Base-by-base conservation (phyloP, 2,329 filamentous ascomycete species). In the Alternaria tenuissima region DNA sequence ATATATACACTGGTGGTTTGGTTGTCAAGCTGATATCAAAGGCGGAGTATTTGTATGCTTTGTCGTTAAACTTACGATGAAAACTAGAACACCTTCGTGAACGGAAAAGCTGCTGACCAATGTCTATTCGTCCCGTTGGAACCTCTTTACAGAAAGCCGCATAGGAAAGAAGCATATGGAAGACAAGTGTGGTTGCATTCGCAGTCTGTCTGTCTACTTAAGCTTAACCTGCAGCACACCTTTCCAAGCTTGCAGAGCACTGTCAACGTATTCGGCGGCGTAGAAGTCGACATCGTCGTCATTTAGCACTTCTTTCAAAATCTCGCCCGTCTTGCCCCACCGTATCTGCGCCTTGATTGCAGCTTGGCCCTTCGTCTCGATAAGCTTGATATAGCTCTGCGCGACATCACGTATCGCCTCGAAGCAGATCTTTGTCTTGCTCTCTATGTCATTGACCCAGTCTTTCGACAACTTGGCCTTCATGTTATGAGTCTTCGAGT, bases 211-310 rank as follows among this genome's bases (percentile, higher is more conserved):
- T 22, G n/a, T 54, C 65, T 75, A 76, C 63, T 66, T 71, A n/a
- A 76, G 63, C 63, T 74, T 77, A 18, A 78, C 76, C 61, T 70
- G 71, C 46, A 71, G 43, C 16, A 78, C 66, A 1, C 73, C 74
- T 18, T 67, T 65, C 64, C 76, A 67, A 4, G 73, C 70, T 24
- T 77, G 74, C 2, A 73, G 44, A 6, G 68, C 72, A n/a, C 71
- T 73, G 20, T 76, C 74, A 7, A 71, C 69, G 49, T 76, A 77
- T 46, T 75, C 71, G 11, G 51, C 59, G 11, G 72, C 71, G 62
- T 73, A 77, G 9, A 30, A 52, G 11, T 67, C 61, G 9, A 73
- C 57, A 49, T 75, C 67, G 0, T 63, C 66, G n/a, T 71, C 68
- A 7, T 47, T 57, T 7, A 77, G 39, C 8, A 77, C 26, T 7